phyloP scores from a whole-genome alignment of 352 stramenopile species.

The Peronospora destructor region DNA sequence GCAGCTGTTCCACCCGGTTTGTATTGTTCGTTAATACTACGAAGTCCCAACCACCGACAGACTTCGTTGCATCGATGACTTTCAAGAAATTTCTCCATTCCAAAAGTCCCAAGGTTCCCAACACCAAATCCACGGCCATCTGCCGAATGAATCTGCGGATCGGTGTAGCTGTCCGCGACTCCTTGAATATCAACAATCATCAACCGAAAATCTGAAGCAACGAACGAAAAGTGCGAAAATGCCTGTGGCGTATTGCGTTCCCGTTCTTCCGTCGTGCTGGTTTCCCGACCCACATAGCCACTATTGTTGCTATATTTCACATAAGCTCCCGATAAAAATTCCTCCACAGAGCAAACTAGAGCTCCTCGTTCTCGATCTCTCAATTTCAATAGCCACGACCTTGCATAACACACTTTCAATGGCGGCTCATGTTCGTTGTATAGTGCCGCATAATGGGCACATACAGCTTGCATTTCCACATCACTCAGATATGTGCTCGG shows the following conservation, averaged over 20 bases:
- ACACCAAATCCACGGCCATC: slow-evolving; percentile 77
- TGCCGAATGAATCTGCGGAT: slow-evolving; percentile 77
- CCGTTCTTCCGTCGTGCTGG: slow-evolving; percentile 68
- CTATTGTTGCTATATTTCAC: slow-evolving; percentile 88
- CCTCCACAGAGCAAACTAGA: slow-evolving; percentile 68
- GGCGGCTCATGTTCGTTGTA: slow-evolving; percentile 84
- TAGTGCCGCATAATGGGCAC: slow-evolving; percentile 75
- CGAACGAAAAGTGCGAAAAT: slow-evolving; percentile 82
- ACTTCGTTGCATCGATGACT: slow-evolving; percentile 85
- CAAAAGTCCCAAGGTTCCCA: slow-evolving; percentile 75
- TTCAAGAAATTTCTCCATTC: slow-evolving; percentile 85
- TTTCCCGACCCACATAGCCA: slow-evolving; percentile 74
- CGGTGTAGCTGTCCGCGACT: slow-evolving; percentile 78
- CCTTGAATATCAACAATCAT: slow-evolving; percentile 87
- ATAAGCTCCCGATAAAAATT: slow-evolving; percentile 72
- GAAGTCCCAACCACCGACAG: slow-evolving; percentile 71
- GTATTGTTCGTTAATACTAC: slow-evolving; percentile 71
- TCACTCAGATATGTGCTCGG: slow-evolving; percentile 77
- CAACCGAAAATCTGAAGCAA: slow-evolving; percentile 73
- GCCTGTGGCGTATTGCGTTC: slow-evolving; percentile 80
- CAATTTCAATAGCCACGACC: slow-evolving; percentile 74
- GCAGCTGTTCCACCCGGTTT: slow-evolving; percentile 72
- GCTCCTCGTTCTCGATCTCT: slow-evolving; percentile 42
- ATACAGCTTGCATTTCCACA: slow-evolving; percentile 86
- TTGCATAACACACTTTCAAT: slow-evolving; percentile 75